Conservation (phyloP, 2,329 filamentous ascomycete species). For the Orbilia quercus region DNA sequence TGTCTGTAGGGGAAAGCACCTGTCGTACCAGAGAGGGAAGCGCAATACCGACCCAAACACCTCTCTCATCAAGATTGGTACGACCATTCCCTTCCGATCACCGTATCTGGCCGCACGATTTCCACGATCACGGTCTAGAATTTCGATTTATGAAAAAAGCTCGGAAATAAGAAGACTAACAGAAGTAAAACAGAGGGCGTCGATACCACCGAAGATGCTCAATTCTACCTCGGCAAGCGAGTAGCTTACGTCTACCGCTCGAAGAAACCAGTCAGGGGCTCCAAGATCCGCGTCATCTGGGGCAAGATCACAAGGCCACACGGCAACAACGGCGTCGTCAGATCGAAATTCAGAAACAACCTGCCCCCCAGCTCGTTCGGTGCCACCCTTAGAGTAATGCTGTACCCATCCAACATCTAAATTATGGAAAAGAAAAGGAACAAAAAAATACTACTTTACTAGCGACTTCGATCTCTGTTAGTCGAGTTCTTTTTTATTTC, state of each 20-base stretch:
- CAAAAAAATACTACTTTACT: conserved; percentile 35
- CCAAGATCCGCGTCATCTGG: conserved; percentile 98
- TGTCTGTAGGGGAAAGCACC: conserved; percentile 84
- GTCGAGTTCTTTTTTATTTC: conserved; percentile 47
- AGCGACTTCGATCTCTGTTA: conserved; percentile 55
- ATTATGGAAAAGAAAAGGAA: conserved; percentile 58
- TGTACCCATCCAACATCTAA: conserved; percentile 99
- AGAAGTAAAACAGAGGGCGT: conserved; percentile 76
- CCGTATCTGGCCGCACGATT: neutral
- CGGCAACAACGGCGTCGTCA: conserved; percentile 97
- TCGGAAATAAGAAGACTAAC: conserved; percentile 22
- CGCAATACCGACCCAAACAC: conserved; percentile 89
- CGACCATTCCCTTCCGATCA: conserved; percentile 24
- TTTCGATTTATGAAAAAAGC: conserved; percentile 7
- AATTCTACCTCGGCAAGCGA: conserved; percentile 99
- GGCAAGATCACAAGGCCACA: conserved; percentile 97
- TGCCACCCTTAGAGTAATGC: conserved; percentile 94
- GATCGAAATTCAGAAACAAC: conserved; percentile 95
- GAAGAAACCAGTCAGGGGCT: conserved; percentile 92
- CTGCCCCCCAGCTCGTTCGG: conserved; percentile 97
- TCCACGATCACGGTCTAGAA: neutral
- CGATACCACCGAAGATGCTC: conserved; percentile 86
- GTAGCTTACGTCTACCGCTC: conserved; percentile 98
- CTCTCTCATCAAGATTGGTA: conserved; percentile 88
- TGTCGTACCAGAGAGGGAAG: conserved; percentile 97